Conservation (phyloP, 1,139 yeast genomes). For the Pichia sp. region DNA sequence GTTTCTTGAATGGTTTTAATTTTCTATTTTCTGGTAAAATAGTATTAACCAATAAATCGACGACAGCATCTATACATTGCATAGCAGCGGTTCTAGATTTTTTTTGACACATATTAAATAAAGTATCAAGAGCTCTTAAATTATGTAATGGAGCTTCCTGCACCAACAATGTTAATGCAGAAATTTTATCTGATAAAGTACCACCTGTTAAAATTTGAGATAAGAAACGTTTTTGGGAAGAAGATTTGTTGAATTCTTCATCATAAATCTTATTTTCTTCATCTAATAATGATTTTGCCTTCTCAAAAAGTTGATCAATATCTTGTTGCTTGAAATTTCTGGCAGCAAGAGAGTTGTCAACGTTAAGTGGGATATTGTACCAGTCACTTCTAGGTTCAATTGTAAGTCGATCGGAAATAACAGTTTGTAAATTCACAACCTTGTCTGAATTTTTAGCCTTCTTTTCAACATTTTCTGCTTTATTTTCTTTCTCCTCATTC, state of each 20-base stretch:
- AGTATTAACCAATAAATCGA: conserved; percentile 75
- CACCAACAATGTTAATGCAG: conserved; percentile 84
- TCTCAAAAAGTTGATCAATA: conserved; percentile 51
- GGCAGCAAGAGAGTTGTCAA: conserved; percentile 27
- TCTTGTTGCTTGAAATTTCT: conserved; percentile 41
- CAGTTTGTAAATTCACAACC: conserved; percentile 48
- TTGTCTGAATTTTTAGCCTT: conserved; percentile 34
- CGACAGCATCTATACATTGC: conserved; percentile 83
- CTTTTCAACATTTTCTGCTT: conserved; percentile 24
- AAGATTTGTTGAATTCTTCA: conserved; percentile 71
- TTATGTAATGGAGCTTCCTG: conserved; percentile 96
- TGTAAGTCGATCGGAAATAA: conserved; percentile 49
- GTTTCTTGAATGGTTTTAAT: conserved; percentile 73
- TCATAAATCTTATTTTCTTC: conserved; percentile 67
- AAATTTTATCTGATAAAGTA: conserved; percentile 91
- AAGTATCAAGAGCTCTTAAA: conserved; percentile 71
- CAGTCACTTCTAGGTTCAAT: conserved; percentile 69
- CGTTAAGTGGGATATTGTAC: conserved; percentile 52
- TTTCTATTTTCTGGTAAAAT: conserved; percentile 76
- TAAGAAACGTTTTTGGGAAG: conserved; percentile 84
- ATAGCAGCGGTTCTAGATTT: conserved; percentile 91
- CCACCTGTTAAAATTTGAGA: conserved; percentile 86
- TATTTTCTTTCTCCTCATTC: conserved; percentile 22
- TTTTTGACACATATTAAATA: conserved; percentile 75
- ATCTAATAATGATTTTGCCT: conserved; percentile 63